These are phyloP conservation scores for Phaeotremella fagi DNA, from an alignment of 768 basidiomycete genomes.

Conservation along the genomic window DNA sequence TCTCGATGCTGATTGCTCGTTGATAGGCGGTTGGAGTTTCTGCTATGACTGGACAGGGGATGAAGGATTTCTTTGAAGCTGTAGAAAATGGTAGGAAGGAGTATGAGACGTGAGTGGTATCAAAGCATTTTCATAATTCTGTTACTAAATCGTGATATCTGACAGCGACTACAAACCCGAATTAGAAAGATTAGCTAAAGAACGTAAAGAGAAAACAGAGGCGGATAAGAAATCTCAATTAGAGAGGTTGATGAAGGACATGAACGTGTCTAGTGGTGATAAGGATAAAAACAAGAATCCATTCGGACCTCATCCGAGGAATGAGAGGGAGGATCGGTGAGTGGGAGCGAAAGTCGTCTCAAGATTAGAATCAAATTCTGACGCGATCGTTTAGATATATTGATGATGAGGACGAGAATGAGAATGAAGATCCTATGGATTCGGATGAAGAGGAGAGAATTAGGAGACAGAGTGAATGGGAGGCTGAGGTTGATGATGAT, in stretches of 20 bases:
- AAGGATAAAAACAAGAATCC: constrained; percentile 28
- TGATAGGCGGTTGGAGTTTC: constrained; percentile 87
- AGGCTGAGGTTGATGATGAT: constrained; percentile 32
- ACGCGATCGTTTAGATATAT: constrained; percentile 13
- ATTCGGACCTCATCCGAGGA: constrained; percentile 44
- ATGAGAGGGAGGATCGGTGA: constrained; percentile 45
- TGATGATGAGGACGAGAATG: constrained; percentile 19
- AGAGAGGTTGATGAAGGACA: constrained; percentile 48
- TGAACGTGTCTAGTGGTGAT: constrained; percentile 27
- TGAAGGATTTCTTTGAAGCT: constrained; percentile 84
- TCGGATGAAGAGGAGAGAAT: constrained; percentile 35
- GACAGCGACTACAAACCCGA: constrained; percentile 87
- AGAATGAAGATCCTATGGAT: constrained; percentile 25
- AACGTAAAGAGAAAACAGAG: constrained; percentile 43
- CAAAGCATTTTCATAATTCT: neutral
- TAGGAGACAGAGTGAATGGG: constrained; percentile 32
- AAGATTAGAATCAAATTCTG: neutral
- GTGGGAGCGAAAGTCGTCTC: no score
- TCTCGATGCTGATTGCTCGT: neutral
- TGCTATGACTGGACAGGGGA: constrained; percentile 89
- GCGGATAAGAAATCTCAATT: constrained; percentile 46
- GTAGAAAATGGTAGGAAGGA: constrained; percentile 81
- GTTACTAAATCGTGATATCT: neutral
- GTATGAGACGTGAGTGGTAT: constrained; percentile 69
- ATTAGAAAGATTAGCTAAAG: constrained; percentile 60